Conservation (phyloP, 2,329 filamentous ascomycete species). For the Calonectria multiphialidica region DNA sequence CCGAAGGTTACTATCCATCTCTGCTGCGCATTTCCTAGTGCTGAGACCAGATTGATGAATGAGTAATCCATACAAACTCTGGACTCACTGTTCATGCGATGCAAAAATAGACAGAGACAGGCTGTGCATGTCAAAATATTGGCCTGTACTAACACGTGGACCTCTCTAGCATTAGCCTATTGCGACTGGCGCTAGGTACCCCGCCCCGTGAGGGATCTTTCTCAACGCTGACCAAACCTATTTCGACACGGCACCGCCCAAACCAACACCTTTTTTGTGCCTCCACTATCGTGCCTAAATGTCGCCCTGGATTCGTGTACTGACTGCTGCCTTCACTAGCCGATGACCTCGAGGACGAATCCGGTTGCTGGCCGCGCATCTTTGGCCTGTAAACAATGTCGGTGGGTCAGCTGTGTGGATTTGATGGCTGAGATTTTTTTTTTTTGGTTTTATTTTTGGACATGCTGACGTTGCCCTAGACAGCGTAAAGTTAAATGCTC, state of each 20-base stretch:
- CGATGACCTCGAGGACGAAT: not conserved
- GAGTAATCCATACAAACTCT: no score
- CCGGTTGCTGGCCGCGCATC: not conserved
- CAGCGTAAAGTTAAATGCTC: not conserved
- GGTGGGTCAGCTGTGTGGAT: not conserved
- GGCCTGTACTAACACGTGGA: no score
- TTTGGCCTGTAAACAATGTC: not conserved
- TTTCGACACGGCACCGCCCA: not conserved
- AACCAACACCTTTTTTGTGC: no score
- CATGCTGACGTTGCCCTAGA: not conserved
- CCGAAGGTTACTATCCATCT: no score
- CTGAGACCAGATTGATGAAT: no score
- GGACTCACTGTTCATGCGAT: no score
- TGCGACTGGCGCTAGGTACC: not conserved
- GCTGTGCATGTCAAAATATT: no score
- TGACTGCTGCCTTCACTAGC: not conserved
- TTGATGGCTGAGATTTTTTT: no score
- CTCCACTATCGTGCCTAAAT: not conserved
- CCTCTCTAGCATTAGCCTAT: not conserved
- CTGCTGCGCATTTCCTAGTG: no score
- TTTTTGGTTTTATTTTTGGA: no score
- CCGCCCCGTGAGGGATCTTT: not conserved
- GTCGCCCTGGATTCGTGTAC: not conserved
- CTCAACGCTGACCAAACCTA: not conserved
- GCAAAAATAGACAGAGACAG: no score